Evolutionary conservation across 495 filamentous ascomycete genomes (phyloP).

Genomic region (Aspergillus nidulans): DNA sequence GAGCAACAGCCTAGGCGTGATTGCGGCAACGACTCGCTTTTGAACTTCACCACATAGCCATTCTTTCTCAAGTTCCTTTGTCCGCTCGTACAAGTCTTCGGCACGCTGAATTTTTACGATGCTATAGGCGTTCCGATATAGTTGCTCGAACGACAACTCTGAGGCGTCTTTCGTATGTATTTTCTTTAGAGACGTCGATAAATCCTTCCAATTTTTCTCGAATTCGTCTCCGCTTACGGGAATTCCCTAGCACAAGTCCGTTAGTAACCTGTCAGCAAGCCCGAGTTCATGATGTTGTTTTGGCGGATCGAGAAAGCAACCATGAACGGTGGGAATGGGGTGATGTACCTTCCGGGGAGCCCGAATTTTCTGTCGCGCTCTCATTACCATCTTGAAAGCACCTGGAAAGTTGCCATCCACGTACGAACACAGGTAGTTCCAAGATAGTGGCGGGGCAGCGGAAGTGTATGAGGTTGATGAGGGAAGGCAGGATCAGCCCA

Average conservation of each 20-base stretch:
- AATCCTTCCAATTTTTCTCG: conserved; percentile 71
- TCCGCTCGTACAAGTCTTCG: conserved; percentile 72
- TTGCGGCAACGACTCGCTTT: conserved; percentile 54
- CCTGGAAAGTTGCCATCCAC: conserved; percentile 10
- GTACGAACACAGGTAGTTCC: neutral
- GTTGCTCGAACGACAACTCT: conserved; percentile 84
- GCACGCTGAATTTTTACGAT: conserved; percentile 88
- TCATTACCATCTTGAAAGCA: conserved; percentile 52
- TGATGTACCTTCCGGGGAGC: conserved; percentile 63
- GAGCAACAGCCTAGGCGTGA: conserved; percentile 56
- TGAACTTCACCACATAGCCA: conserved; percentile 73
- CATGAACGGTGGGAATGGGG: neutral
- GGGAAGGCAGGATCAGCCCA: neutral
- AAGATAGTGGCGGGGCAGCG: conserved; percentile 18
- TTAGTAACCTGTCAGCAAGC: conserved; percentile 9
- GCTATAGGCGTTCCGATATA: conserved; percentile 94
- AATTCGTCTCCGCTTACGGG: conserved; percentile 60
- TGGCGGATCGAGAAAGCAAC: neutral
- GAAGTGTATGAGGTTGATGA: neutral
- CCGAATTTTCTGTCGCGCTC: conserved; percentile 65
- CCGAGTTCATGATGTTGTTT: neutral
- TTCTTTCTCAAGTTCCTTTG: conserved; percentile 71
- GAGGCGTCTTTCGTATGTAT: conserved; percentile 94
- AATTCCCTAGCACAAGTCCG: conserved; percentile 43
- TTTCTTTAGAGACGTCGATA: conserved; percentile 69